Base-by-base conservation (phyloP, 129 eudicot species). In the Flaveria robusta region DNA sequence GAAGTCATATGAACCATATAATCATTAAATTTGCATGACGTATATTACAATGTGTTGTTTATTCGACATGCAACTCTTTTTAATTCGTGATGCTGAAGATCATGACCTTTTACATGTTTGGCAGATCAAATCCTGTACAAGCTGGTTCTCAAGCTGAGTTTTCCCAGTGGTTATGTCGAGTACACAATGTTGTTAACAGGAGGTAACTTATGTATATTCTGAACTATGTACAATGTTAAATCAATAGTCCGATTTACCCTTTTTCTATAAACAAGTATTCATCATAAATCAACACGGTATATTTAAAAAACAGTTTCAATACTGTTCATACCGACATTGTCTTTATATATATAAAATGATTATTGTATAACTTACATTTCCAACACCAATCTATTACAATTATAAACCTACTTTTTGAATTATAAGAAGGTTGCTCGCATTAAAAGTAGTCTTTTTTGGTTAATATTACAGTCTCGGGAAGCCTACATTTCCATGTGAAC, bases 101-200 rank as follows among this genome's bases (percentile, higher is more conserved):
- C 26, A 14, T 27, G 51, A 31, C 15, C 52, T 20, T 15, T 46
- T 51, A 41, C 64, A 26, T 79, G 54, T 26, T 62, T 81, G 77
- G 54, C 93, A 94, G 98, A 71, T 81, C 89, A 72, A 91, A 91
- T 77, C 97, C 97, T 46, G 93, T 89, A 54, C 85, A 89, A 50
- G 85, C 85, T 74, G 93, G 97, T 81, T 94, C 98, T 68, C 98
- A 94, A 72, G 82, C 70, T 7, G 97, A 94, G 79, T 85, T 94
- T 74, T 94, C 98, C 20, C 96, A 87, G 69, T 94, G 97, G 97
- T 43, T 94, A 71, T 94, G 98, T 78, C 93, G 88, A 19, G 88
- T 79, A 23, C 98, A 94, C 81, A 94, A 91, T 83, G 91, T 94
- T 70, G 98, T 94, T 68, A 94, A 94, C 59, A 83, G 97, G 83